These are phyloP conservation scores for Citrus trifoliata DNA, from an alignment of 345 rosid genomes.

Conservation along the genomic window DNA sequence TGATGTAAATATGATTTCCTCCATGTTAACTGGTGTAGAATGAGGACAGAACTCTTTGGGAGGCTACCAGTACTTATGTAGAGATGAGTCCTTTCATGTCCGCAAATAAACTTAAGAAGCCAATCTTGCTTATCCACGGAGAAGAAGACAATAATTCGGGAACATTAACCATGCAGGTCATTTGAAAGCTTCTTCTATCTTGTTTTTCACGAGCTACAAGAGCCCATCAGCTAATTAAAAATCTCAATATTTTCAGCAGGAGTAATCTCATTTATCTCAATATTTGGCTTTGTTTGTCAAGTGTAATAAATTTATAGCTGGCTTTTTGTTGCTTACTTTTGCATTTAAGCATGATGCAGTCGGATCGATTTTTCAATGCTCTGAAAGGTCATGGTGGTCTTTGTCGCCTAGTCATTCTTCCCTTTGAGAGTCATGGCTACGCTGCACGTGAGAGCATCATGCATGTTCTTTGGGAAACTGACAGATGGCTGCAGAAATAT, in stretches of 20 bases:
- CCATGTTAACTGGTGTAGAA: slow-evolving; percentile 41
- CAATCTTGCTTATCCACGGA: slow-evolving; percentile 94
- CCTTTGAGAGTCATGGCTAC: slow-evolving; percentile 97
- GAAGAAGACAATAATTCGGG: slow-evolving; percentile 98
- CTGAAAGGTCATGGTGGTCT: slow-evolving; percentile 95
- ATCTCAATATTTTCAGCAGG: background rate
- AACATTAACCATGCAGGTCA: slow-evolving; percentile 96
- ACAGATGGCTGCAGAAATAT: slow-evolving; percentile 89
- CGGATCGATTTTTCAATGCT: slow-evolving; percentile 94
- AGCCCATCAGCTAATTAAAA: background rate
- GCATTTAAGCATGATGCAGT: slow-evolving; percentile 42
- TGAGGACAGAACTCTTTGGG: slow-evolving; percentile 98
- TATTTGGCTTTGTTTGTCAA: background rate
- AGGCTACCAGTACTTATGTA: slow-evolving; percentile 78
- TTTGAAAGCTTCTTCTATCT: background rate
- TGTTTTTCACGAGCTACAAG: background rate
- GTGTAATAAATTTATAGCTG: slow-evolving; percentile 8
- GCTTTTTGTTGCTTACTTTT: slow-evolving; percentile 6
- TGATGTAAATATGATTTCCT: slow-evolving; percentile 9
- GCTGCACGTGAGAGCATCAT: slow-evolving; percentile 92
- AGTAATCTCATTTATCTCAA: background rate
- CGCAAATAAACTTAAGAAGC: slow-evolving; percentile 91
- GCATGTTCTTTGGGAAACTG: slow-evolving; percentile 99
- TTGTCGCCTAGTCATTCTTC: slow-evolving; percentile 83
- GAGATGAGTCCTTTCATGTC: slow-evolving; percentile 99